A percentile compares a stretch with the other conserved stretches of the same genome.
These are phyloP conservation scores for Pythium aphanidermatum DNA, from an alignment of 352 stramenopile genomes.

Conservation along the genomic window DNA sequence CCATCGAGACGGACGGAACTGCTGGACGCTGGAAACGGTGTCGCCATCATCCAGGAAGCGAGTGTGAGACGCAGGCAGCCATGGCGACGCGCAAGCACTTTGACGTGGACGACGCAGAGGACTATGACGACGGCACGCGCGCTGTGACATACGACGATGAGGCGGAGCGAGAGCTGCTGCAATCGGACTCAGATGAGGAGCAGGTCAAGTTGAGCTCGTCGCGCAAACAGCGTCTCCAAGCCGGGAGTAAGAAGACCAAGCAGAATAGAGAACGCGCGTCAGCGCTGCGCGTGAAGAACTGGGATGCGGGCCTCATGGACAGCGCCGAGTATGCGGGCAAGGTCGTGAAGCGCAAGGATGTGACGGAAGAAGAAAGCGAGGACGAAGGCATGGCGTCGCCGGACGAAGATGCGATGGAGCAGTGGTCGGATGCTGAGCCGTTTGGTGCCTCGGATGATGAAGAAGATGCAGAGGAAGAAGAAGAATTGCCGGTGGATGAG, in stretches of 20 bases:
- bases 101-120: conserved; percentile 73
- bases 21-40: conserved; percentile 23
- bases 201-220: conserved; percentile 33
- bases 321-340: conserved; percentile 63
- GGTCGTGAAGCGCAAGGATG: conserved; percentile 66
- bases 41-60: too few relatives aligned
- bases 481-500: conserved; percentile 25
- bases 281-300: conserved; percentile 71
- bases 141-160: conserved; percentile 39
- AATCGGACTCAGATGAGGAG: conserved; percentile 25
- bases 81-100: conserved; percentile 60
- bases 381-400: conserved; percentile 36
- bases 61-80: background rate
- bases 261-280: conserved; percentile 38
- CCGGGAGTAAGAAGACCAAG: conserved; percentile 18
- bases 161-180: conserved; percentile 5
- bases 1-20: conserved; percentile 13
- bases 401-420: conserved; percentile 64
- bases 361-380: conserved; percentile 23
- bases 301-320: conserved; percentile 45
- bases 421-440: conserved; percentile 79
- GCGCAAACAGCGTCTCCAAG: conserved; percentile 55
- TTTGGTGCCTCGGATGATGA: conserved; percentile 66
- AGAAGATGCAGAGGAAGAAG: conserved; percentile 27
- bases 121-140: conserved; percentile 77